A percentile compares a stretch with the other conserved stretches of the same genome.
These are phyloP conservation scores for Esteya vermicola DNA, from an alignment of 2,329 filamentous ascomycete species.

Conservation along the genomic window DNA sequence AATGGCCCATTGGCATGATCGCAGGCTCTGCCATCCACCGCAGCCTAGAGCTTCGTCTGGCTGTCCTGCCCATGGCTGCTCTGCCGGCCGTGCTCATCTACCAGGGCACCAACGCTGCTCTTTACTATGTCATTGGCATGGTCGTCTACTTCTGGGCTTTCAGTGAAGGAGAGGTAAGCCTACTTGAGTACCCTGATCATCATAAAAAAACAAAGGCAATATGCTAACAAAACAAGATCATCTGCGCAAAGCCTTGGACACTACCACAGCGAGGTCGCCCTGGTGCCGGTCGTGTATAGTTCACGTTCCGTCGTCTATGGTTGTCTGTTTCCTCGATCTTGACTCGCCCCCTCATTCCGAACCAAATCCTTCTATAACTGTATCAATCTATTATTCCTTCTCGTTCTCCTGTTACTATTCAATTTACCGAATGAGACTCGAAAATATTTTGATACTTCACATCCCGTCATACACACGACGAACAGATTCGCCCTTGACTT, in stretches of 20 bases:
- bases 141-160: constrained; percentile 93
- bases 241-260: constrained; percentile 57
- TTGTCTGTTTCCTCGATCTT: background rate
- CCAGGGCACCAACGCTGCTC: constrained; percentile 78
- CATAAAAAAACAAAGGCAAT: constrained; percentile 3
- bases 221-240: constrained; percentile 31
- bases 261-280: constrained; percentile 39
- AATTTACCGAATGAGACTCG: too few relatives aligned
- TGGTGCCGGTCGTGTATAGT: constrained; percentile 12
- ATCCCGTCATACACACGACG: too few relatives aligned
- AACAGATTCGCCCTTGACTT: too few relatives aligned
- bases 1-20: constrained; percentile 73
- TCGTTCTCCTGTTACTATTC: too few relatives aligned
- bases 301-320: background rate
- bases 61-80: constrained; percentile 66
- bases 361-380: background rate
- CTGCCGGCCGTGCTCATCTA: constrained; percentile 69
- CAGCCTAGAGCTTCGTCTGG: constrained; percentile 73
- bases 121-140: constrained; percentile 84
- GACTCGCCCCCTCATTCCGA: background rate
- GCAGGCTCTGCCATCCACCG: constrained; percentile 70
- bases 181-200: background rate
- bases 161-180: constrained; percentile 83
- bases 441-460: too few relatives aligned
- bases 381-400: too few relatives aligned